Conservation (phyloP, 495 filamentous ascomycete species). For the Penicillium parvum region DNA sequence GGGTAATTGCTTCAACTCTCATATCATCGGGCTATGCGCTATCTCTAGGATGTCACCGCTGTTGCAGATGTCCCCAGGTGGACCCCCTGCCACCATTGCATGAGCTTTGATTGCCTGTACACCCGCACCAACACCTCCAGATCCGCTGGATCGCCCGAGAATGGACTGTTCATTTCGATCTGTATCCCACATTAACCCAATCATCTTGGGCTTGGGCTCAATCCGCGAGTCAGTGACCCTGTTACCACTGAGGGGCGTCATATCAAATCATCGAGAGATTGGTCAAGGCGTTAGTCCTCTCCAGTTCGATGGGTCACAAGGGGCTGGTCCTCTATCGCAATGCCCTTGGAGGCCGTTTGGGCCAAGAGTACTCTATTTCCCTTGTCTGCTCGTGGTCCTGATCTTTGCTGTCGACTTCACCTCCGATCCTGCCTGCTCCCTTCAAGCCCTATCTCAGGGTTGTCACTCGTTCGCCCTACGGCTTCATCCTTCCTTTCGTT, state of each 20-base stretch:
- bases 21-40: no score
- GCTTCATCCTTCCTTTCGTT: constrained; percentile 7
- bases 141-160: constrained; percentile 3
- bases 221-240: not conserved
- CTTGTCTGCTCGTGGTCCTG: constrained; percentile 8
- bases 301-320: constrained; percentile 4
- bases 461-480: constrained; percentile 10
- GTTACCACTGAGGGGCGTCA: not conserved
- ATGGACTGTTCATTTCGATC: constrained; percentile 3
- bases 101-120: not conserved
- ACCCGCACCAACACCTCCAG: not conserved
- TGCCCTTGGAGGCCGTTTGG: not conserved
- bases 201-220: not conserved
- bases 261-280: constrained; percentile 7
- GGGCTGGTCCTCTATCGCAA: constrained; percentile 2
- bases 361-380: constrained; percentile 9
- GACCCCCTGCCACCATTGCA: not conserved
- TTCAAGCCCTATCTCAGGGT: constrained; percentile 18
- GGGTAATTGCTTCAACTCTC: no score
- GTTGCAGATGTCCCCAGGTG: not conserved
- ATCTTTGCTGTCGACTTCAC: constrained; percentile 2
- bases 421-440: constrained; percentile 1
- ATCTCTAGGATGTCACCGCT: no score
- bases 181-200: not conserved
- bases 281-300: constrained; percentile 3